Conservation (phyloP, 805 yeast species). For the Citeromyces matritensis region DNA sequence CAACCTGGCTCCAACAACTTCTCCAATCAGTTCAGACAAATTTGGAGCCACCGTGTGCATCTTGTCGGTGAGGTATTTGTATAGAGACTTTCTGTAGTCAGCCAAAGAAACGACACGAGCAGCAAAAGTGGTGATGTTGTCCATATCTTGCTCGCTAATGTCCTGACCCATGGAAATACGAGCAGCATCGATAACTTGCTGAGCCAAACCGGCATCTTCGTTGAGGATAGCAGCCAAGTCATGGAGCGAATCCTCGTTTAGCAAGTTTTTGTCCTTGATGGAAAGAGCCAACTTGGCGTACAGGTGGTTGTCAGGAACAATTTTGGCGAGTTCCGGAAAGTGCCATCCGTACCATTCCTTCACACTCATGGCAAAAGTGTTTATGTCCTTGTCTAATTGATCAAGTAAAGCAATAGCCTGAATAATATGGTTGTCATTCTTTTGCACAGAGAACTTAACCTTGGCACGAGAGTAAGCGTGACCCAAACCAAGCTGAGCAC, state of each 20-base stretch:
- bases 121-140: constrained; percentile 81
- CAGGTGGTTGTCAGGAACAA: constrained; percentile 78
- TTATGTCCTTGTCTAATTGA: constrained; percentile 95
- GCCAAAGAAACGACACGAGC: constrained; percentile 83
- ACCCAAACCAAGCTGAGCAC: constrained; percentile 97
- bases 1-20: constrained; percentile 96
- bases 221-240: constrained; percentile 81
- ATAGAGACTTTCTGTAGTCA: constrained; percentile 78
- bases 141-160: constrained; percentile 88
- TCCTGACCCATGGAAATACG: constrained; percentile 99
- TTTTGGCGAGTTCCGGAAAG: constrained; percentile 90
- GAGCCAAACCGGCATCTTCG: constrained; percentile 87
- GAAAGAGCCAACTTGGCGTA: constrained; percentile 71
- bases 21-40: constrained; percentile 92
- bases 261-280: constrained; percentile 77
- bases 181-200: constrained; percentile 86
- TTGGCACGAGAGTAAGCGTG: constrained; percentile 98
- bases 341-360: constrained; percentile 99
- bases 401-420: constrained; percentile 97
- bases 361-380: constrained; percentile 93
- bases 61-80: constrained; percentile 80
- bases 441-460: constrained; percentile 97
- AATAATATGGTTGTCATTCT: constrained; percentile 97
- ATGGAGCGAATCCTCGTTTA: constrained; percentile 72
- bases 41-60: constrained; percentile 98